Conservation (phyloP, 1,139 yeast species). For the Hyphopichia fennica region DNA sequence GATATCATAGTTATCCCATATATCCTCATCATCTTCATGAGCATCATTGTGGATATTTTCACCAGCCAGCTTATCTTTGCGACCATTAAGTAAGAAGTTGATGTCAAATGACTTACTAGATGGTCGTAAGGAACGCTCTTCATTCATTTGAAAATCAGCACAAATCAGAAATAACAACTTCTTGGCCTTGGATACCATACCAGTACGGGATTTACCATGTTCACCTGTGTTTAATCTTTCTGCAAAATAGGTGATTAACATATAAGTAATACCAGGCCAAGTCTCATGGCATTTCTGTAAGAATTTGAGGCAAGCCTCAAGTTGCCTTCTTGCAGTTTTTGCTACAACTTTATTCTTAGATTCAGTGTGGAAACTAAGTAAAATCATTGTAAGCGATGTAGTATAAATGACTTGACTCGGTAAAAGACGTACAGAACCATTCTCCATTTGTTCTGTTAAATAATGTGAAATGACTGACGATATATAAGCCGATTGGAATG, state of each 20-base stretch:
- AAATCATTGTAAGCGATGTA: constrained; percentile 11
- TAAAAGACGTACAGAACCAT: constrained; percentile 4
- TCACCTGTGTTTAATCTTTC: constrained; percentile 4
- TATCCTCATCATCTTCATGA: neutral
- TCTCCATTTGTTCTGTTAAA: constrained; percentile 5
- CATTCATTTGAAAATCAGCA: constrained; percentile 8
- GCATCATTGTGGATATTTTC: constrained; percentile 8
- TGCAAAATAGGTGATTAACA: constrained; percentile 11
- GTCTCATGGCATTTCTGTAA: constrained; percentile 10
- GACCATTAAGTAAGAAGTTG: constrained; percentile 12
- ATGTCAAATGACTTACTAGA: constrained; percentile 12
- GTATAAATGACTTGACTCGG: constrained; percentile 13
- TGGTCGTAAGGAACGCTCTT: constrained; percentile 5
- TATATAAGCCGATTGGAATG: constrained; percentile 12
- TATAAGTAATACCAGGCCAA: constrained; percentile 14
- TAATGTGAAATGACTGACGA: constrained; percentile 10
- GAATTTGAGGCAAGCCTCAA: constrained; percentile 10
- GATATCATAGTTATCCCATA: neutral
- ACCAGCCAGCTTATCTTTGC: constrained; percentile 4
- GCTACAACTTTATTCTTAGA: constrained; percentile 13
- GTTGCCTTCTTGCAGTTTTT: constrained; percentile 11
- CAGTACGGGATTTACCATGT: neutral
- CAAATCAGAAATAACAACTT: constrained; percentile 10
- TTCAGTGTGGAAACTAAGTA: constrained; percentile 14
- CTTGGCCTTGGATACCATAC: constrained; percentile 7